Evolutionary conservation across 1,284 basidiomycete genomes (phyloP).

Genomic region (Blastosporella zonata): DNA sequence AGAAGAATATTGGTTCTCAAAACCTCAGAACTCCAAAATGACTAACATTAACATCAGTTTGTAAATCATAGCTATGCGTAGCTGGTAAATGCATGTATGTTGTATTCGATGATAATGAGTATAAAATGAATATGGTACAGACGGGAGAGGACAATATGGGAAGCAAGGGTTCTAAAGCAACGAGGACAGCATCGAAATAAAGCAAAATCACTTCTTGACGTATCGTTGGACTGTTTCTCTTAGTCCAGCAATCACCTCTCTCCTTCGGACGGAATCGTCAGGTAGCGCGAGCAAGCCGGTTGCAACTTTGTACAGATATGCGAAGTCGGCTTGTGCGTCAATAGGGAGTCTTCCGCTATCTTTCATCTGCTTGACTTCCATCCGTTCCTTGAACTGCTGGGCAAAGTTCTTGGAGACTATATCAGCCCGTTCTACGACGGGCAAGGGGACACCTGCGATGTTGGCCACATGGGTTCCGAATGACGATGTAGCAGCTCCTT

Average conservation of each 20-base stretch:
- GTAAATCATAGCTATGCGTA: no score
- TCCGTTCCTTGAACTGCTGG: constrained; percentile 75
- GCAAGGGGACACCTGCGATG: constrained; percentile 76
- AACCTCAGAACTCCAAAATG: background rate
- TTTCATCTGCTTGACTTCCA: constrained; percentile 62
- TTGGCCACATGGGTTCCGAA: constrained; percentile 93
- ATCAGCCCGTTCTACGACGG: constrained; percentile 86
- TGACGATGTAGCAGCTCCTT: constrained; percentile 85
- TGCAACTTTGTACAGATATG: constrained; percentile 64
- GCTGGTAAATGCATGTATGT: background rate
- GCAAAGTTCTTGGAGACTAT: constrained; percentile 87
- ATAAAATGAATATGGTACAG: background rate
- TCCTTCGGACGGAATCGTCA: constrained; percentile 47
- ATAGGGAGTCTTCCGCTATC: constrained; percentile 62
- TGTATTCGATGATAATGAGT: background rate
- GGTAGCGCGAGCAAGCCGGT: constrained; percentile 49
- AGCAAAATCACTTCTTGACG: constrained; percentile 17
- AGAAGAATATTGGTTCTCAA: constrained; percentile 5
- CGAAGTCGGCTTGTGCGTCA: constrained; percentile 84
- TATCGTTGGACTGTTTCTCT: constrained; percentile 44
- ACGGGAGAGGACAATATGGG: background rate
- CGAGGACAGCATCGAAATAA: constrained; percentile 4
- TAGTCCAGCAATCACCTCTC: constrained; percentile 52
- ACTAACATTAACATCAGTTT: no score
- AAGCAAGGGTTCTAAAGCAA: constrained; percentile 10